Evolutionary conservation across 139 green algal genomes (phyloP).

Genomic region (Closterium sp.): DNA sequence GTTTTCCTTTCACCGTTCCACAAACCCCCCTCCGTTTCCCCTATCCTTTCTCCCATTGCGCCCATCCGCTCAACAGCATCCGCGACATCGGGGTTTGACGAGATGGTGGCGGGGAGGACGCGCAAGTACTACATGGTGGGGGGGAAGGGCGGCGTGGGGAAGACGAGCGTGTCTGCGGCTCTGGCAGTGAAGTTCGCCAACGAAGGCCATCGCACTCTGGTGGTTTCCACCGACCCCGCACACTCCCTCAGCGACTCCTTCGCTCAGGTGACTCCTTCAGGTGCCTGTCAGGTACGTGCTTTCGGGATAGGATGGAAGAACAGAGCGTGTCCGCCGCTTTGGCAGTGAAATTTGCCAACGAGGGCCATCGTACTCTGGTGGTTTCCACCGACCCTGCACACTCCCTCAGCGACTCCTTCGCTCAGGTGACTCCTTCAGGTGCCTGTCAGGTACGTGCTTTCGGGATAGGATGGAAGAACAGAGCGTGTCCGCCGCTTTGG

Average conservation of each 20-base stretch:
- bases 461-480: too few species aligned
- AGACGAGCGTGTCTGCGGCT: constrained; percentile 88
- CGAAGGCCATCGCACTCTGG: constrained; percentile 83
- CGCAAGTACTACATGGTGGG: constrained; percentile 65
- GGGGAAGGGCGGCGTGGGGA: constrained; percentile 97
- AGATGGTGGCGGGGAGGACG: constrained; percentile 29
- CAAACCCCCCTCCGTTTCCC: background rate
- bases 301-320: too few species aligned
- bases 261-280: constrained; percentile 60
- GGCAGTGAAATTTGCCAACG: constrained; percentile 81
- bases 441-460: too few species aligned
- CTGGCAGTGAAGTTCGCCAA: constrained; percentile 86
- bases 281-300: too few species aligned
- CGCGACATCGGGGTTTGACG: constrained; percentile 33
- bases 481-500: constrained; percentile 82
- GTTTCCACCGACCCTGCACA: constrained; percentile 98
- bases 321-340: constrained; percentile 79
- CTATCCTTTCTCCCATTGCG: background rate
- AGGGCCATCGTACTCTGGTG: constrained; percentile 86
- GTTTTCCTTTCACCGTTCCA: background rate
- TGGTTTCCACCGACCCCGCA: constrained; percentile 97
- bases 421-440: constrained; percentile 57
- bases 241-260: constrained; percentile 94
- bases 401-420: constrained; percentile 91
- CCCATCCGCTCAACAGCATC: background rate